Base-by-base conservation (phyloP, 257 asterid species). In the Buddleja alternifolia region DNA sequence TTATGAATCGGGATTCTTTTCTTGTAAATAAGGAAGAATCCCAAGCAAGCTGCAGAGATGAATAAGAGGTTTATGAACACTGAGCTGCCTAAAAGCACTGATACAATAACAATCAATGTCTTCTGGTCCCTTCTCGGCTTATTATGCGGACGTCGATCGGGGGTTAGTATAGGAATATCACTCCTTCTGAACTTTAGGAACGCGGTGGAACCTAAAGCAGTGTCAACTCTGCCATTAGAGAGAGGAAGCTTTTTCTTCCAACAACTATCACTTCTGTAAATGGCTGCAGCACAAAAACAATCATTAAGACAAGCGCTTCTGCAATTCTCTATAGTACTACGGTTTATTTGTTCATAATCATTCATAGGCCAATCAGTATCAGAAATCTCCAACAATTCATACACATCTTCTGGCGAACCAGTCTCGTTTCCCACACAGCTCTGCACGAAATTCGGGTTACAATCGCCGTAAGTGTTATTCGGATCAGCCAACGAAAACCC, bases 221-320 rank as follows among this genome's bases (percentile, higher is more conserved):
- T n/a, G n/a, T 83, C 86, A 2, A 59, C 14, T 69, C 74, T 72
- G 48, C 95, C 94, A 63, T 90, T 86, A 4, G 94, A 84, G 29
- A 88, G 75, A 2, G 96, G 96, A 17, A 83, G 67, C 77, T 52
- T 83, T 84, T 90, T 90, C 80, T 86, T 88, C 94, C 95, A 88
- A 56, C 97, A 90, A 68, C 60, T 77, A 6, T 61, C 46, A 25
- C 0, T 0, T 50, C 84, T 74, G 71, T 37, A 74, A 45, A 88
- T 69, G 0, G 89, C 64, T 14, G 58, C 92, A 19, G 63, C 78
- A n/a, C 96, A 88, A 15, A 90, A 59, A 70, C 90, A 84, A 66
- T 88, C 97, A n/a, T n/a, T n/a, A n/a, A n/a, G n/a, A n/a, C n/a
- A n/a, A n/a, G n/a, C n/a, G n/a, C n/a, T n/a, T n/a, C 1, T 32